These are phyloP conservation scores for Chaetomium sp. DNA, from an alignment of 2,329 filamentous ascomycete genomes.

Conservation along the genomic window DNA sequence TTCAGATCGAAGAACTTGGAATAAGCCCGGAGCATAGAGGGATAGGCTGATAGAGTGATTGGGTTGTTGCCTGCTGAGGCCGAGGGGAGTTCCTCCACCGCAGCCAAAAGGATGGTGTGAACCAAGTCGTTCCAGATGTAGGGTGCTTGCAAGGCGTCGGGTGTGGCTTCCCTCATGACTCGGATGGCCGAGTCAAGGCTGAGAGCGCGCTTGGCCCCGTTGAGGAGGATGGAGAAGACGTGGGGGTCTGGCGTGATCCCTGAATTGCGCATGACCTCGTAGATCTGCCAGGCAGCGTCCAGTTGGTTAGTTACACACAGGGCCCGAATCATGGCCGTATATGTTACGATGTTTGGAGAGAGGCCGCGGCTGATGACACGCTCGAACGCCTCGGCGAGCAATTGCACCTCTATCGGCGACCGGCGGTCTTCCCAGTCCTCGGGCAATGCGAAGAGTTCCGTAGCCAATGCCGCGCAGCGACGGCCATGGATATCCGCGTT, in stretches of 20 bases:
- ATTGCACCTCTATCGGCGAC: not conserved
- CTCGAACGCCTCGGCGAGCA: conserved; percentile 53
- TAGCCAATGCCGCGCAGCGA: conserved; percentile 57
- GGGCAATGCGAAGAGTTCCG: conserved; percentile 55
- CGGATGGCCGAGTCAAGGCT: conserved; percentile 57
- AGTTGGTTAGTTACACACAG: conserved; percentile 67
- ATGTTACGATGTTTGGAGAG: conserved; percentile 61
- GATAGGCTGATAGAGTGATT: conserved; percentile 46
- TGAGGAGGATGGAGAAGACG: conserved; percentile 70
- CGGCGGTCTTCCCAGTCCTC: conserved; percentile 36
- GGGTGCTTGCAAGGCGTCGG: conserved; percentile 50
- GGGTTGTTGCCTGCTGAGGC: conserved; percentile 37
- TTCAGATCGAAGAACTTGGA: conserved; percentile 50
- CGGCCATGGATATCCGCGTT: conserved; percentile 51
- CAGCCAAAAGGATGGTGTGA: conserved; percentile 52
- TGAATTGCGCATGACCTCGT: conserved; percentile 61
- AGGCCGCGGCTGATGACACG: conserved; percentile 62
- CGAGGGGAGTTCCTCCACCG: conserved; percentile 43
- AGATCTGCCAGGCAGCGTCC: conserved; percentile 65
- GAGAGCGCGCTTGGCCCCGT: conserved; percentile 64
- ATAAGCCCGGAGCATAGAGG: conserved; percentile 53
- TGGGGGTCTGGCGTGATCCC: conserved; percentile 64
- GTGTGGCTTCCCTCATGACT: conserved; percentile 56
- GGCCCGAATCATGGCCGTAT: conserved; percentile 71
- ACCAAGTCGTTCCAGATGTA: conserved; percentile 56